Percentiles rank a stretch among this genome's conserved stretches.
Evolutionary conservation across 2,329 filamentous ascomycete species (phyloP).

Genomic region (Aureobasidium lini): DNA sequence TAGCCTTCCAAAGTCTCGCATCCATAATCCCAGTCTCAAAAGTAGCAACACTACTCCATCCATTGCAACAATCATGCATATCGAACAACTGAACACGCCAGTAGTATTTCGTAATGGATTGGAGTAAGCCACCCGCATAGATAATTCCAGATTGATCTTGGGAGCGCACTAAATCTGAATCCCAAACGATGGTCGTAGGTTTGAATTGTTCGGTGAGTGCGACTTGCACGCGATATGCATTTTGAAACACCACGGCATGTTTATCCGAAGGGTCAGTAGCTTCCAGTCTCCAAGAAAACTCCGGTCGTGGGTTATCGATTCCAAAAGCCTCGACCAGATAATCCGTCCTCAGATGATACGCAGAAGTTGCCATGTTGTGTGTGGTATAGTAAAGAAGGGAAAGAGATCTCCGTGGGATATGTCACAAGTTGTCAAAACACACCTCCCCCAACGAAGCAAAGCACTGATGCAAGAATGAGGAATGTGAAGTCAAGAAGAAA

Average conservation of each 20-base stretch:
- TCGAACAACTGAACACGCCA: conserved; percentile 1
- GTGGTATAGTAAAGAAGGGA: too few species aligned
- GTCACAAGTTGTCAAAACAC: not conserved
- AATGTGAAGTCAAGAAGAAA: not conserved
- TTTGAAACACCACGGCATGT: not conserved
- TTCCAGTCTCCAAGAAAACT: conserved; percentile 9
- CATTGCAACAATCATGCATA: not conserved
- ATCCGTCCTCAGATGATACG: conserved; percentile 5
- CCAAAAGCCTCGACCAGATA: conserved; percentile 1
- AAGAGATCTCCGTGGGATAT: not conserved
- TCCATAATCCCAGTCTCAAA: conserved; percentile 9
- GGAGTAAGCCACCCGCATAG: not conserved
- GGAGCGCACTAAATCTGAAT: not conserved
- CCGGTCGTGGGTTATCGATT: conserved; percentile 7
- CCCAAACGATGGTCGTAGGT: not conserved
- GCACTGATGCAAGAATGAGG: not conserved
- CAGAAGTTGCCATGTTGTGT: not conserved
- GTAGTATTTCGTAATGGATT: conserved; percentile 2
- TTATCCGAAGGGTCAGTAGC: not conserved
- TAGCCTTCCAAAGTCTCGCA: conserved; percentile 7
- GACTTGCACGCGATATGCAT: conserved; percentile 4
- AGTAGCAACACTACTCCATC: not conserved
- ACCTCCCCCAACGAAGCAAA: not conserved
- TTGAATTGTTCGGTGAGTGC: not conserved
- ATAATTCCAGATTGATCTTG: conserved; percentile 1